phyloP scores from a whole-genome alignment of 2,329 filamentous ascomycete genomes.

The Berkeleyomyces basicola region DNA sequence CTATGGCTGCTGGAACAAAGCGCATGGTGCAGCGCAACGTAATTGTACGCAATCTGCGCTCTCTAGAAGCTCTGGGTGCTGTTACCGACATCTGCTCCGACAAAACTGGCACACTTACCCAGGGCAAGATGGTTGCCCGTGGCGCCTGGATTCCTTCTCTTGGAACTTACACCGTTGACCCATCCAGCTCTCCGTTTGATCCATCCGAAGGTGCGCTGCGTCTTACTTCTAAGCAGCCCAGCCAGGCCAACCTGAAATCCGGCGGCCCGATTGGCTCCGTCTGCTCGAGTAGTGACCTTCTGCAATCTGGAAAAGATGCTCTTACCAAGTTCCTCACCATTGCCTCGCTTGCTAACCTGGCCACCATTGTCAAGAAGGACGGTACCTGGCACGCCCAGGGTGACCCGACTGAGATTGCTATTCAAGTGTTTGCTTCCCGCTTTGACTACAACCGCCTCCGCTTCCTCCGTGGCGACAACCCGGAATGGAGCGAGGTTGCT shows the following conservation, averaged over 20 bases:
- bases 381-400: conserved; percentile 42
- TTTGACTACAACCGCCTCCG: conserved; percentile 43
- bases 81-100: conserved; percentile 40
- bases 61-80: conserved; percentile 42
- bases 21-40: conserved; percentile 36
- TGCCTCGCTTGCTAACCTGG: conserved; percentile 40
- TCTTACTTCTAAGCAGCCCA: conserved; percentile 23
- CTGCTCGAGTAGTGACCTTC: conserved; percentile 20
- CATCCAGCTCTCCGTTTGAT: conserved; percentile 38
- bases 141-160: conserved; percentile 41
- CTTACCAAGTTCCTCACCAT: conserved; percentile 40
- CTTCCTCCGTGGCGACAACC: conserved; percentile 31
- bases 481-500: conserved; percentile 38
- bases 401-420: conserved; percentile 54
- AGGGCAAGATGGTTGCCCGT: conserved; percentile 47
- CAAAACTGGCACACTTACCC: conserved; percentile 43
- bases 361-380: conserved; percentile 29
- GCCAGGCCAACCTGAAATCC: conserved; percentile 25
- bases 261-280: conserved; percentile 17
- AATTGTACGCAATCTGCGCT: conserved; percentile 34
- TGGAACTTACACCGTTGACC: conserved; percentile 40
- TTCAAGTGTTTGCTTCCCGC: conserved; percentile 53
- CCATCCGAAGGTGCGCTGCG: conserved; percentile 35
- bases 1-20: conserved; percentile 37
- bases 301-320: conserved; percentile 22